These are phyloP conservation scores for Phialemoniopsis sp. DNA, from an alignment of 2,329 filamentous ascomycete genomes.

Conservation along the genomic window DNA sequence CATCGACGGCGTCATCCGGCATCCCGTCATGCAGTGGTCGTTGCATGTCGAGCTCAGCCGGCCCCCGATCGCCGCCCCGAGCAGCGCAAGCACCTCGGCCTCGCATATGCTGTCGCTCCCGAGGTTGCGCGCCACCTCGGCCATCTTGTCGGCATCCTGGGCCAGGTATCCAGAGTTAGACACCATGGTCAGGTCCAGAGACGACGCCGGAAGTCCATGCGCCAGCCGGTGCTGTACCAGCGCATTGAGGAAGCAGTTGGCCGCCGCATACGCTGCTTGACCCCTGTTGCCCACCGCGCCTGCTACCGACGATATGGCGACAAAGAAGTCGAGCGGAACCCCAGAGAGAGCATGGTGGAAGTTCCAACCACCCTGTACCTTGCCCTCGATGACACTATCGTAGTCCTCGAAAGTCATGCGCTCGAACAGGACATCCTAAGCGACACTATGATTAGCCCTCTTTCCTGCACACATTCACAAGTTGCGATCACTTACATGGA, in stretches of 20 bases:
- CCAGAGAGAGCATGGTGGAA: conserved; percentile 39
- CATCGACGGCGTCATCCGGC: conserved; percentile 37
- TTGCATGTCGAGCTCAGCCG: conserved; percentile 15
- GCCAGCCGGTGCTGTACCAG: conserved; percentile 29
- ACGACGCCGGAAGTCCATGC: conserved; percentile 27
- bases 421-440: conserved; percentile 41
- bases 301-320: conserved; percentile 47
- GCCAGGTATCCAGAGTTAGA: conserved; percentile 45
- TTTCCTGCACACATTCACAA: too few species aligned
- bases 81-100: conserved; percentile 10
- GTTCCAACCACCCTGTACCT: conserved; percentile 50
- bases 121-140: conserved; percentile 23
- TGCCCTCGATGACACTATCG: conserved; percentile 41
- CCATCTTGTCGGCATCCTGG: conserved; percentile 39
- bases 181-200: conserved; percentile 49
- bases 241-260: conserved; percentile 34
- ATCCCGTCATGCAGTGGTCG: conserved; percentile 47
- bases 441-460: too few species aligned
- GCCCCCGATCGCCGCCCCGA: conserved; percentile 10
- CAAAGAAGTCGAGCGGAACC: conserved; percentile 44
- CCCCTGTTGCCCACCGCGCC: conserved; percentile 47
- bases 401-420: conserved; percentile 49
- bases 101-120: conserved; percentile 13
- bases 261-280: conserved; percentile 48
- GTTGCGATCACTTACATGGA: conserved; percentile 35